Conservation (phyloP, 345 rosid genomes). For the Rhizophora mangle region DNA sequence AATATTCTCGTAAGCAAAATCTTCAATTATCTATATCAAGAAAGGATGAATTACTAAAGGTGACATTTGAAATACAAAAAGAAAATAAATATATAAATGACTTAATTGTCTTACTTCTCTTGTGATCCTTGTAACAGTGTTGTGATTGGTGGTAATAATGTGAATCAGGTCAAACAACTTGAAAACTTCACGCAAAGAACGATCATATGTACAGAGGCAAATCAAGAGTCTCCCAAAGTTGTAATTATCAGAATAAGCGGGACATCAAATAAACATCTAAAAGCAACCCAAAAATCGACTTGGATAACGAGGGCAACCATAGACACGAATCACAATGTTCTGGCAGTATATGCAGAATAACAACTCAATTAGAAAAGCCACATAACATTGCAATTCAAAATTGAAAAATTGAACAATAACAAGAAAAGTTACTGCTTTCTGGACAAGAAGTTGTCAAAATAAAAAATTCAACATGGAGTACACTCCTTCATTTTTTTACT, state of each 20-base stretch:
- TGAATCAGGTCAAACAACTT: conserved; percentile 84
- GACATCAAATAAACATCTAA: neutral
- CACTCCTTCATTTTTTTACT: neutral
- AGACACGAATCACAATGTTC: neutral
- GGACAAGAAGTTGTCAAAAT: neutral
- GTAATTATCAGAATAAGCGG: neutral
- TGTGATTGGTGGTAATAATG: conserved; percentile 71
- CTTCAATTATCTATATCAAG: conserved; percentile 67
- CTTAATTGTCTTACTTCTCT: conserved; percentile 51
- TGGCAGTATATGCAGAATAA: neutral
- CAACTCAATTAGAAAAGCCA: neutral
- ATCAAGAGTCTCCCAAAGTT: neutral
- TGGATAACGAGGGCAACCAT: neutral
- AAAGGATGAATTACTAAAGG: neutral
- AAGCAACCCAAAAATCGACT: neutral
- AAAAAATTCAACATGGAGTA: neutral
- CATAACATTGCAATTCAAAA: neutral
- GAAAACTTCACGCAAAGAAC: conserved; percentile 72
- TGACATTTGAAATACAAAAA: neutral
- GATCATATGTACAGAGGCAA: conserved; percentile 44
- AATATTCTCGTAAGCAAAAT: conserved; percentile 86
- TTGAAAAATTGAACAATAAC: too few species aligned
- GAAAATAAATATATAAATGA: neutral
- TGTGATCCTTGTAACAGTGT: conserved; percentile 72
- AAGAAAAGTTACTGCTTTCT: neutral